Evolutionary conservation across 2,329 filamentous ascomycete species (phyloP), one percentile per base, ranked within the genome.

Genomic region (Coniella lustricola): DNA sequence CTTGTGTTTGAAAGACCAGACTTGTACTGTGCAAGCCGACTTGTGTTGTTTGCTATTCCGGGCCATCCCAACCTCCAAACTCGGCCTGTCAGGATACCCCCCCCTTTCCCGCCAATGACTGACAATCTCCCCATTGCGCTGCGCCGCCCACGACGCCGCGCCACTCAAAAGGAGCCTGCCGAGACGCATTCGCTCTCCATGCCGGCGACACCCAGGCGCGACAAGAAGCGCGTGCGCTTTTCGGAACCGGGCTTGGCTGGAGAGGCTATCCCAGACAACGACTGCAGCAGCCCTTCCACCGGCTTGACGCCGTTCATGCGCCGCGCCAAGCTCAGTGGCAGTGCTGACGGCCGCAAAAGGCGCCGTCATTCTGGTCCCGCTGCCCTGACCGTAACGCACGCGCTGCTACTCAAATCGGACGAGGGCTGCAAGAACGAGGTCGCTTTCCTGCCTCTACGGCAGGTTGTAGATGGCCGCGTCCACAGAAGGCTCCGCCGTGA

Each of bases 261-360:
- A 33, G 50, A 62, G 14, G 50, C 55, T 7, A 53, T 60, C 10
- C 48, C 56, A 32, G 51, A 44, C 17, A 32, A 57, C 16, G 48
- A 50, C 32, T 43, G 51, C 7, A 17, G 17, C 20, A 20, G 46
- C 4, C 56, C 56, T 9, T 68, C 72, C 2, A 79, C 74, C 1
- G 79, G 79, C 2, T 62, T 83, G 22, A 82, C 80, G 1, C 79
- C 80, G 1, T 75, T 81, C 65, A 64, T 83, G 37, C 68, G 68
- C 33, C 73, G 77, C 17, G 70, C 79, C 0, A 70, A 69, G 1
- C 66, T 82, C 7, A 57, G 54, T 25, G 50, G 42, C 21, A 40
- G 44, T 16, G 21, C 20, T 10, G 40, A 31, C 7, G 22, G 44
- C 55, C 59, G 49, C 55, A 66, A 68, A 33, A 67, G 67, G 13